These are phyloP conservation scores for Buxus sempervirens DNA, from an alignment of 164 flowering plant species.

Conservation along the genomic window DNA sequence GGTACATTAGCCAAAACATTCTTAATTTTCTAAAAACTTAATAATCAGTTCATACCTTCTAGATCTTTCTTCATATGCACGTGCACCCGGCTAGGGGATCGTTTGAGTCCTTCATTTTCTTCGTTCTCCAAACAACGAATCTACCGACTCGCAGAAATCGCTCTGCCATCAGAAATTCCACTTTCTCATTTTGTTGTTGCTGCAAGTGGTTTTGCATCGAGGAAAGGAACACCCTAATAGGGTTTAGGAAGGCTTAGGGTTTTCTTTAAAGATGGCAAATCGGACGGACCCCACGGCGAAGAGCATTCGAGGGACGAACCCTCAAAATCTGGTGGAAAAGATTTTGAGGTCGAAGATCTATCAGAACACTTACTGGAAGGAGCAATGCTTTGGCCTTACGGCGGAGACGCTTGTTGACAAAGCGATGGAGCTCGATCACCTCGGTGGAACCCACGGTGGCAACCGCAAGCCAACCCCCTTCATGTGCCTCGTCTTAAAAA, in stretches of 20 bases:
- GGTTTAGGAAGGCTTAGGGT: no score
- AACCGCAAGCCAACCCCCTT: slow-evolving; percentile 89
- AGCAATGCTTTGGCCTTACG: slow-evolving; percentile 94
- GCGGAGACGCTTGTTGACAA: slow-evolving; percentile 97
- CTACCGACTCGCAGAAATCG: not conserved
- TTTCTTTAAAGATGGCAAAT: slow-evolving; percentile 69
- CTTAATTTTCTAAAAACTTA: no score
- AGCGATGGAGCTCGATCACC: slow-evolving; percentile 95
- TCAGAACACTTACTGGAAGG: slow-evolving; percentile 93
- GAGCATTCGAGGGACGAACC: slow-evolving; percentile 90
- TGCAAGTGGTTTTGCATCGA: no score
- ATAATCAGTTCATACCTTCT: no score
- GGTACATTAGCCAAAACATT: no score
- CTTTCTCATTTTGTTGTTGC: no score
- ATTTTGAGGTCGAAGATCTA: slow-evolving; percentile 87
- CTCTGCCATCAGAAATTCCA: no score
- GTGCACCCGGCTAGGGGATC: no score
- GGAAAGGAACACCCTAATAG: no score
- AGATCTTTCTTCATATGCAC: no score
- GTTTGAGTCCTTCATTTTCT: no score
- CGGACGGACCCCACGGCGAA: slow-evolving; percentile 93
- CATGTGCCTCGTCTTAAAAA: slow-evolving; percentile 88
- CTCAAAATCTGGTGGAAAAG: slow-evolving; percentile 94
- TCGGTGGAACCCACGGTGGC: slow-evolving; percentile 91
- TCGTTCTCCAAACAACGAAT: no score